Evolutionary conservation across 495 filamentous ascomycete genomes (phyloP).

Genomic region (Neurospora sp.): DNA sequence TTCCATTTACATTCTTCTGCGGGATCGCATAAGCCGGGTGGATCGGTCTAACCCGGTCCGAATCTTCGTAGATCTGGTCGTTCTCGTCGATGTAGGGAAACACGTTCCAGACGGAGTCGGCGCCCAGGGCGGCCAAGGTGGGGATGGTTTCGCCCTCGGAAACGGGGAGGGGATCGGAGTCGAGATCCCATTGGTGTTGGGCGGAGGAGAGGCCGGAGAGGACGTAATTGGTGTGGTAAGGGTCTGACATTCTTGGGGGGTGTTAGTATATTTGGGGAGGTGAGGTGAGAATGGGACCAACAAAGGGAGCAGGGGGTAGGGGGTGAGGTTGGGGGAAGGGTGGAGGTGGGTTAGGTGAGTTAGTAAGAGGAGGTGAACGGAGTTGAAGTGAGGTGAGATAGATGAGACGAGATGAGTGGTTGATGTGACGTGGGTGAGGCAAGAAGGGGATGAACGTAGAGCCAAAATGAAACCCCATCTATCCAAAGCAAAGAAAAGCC

Average conservation of each 20-base stretch:
- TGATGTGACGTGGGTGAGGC: not conserved
- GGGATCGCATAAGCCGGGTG: constrained; percentile 87
- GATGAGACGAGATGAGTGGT: not conserved
- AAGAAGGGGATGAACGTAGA: not conserved
- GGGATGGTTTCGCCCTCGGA: constrained; percentile 5
- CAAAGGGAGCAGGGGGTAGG: not conserved
- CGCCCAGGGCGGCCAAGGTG: constrained; percentile 7
- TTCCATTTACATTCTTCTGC: constrained; percentile 51
- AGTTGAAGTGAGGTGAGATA: not conserved
- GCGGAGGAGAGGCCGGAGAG: constrained; percentile 74
- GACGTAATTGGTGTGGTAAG: constrained; percentile 88
- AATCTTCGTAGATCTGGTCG: constrained; percentile 39
- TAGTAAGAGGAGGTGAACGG: not conserved
- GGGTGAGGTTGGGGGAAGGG: not conserved
- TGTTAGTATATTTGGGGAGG: not conserved
- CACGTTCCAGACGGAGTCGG: constrained; percentile 46
- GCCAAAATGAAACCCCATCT: not conserved
- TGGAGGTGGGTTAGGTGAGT: not conserved
- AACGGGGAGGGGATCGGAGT: constrained; percentile 16
- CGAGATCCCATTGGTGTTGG: constrained; percentile 63
- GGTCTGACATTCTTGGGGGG: constrained; percentile 55
- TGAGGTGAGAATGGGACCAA: not conserved
- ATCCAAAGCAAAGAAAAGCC: not conserved
- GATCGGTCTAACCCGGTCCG: constrained; percentile 44
- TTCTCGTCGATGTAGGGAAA: constrained; percentile 37